phyloP scores from a whole-genome alignment of 805 yeast species.

The Priceomyces castillae region DNA sequence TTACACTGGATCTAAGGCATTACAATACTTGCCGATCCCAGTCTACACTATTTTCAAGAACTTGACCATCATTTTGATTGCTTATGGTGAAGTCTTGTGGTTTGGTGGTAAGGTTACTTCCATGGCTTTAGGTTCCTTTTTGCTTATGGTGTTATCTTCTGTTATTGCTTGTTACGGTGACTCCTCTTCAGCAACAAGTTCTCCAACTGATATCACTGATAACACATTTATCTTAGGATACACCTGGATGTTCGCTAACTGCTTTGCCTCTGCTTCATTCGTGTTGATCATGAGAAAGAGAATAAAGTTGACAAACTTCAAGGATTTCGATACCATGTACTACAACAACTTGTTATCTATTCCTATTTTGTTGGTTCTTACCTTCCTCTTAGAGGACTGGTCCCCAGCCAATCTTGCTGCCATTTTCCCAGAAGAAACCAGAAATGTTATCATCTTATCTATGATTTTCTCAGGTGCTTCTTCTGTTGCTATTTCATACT shows the following conservation, averaged over 20 bases:
- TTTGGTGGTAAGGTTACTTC: slow-evolving; percentile 90
- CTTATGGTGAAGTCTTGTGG: slow-evolving; percentile 97
- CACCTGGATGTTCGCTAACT: slow-evolving; percentile 95
- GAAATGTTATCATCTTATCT: slow-evolving; percentile 67
- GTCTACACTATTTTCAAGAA: slow-evolving; percentile 98
- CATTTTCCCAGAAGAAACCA: slow-evolving; percentile 76
- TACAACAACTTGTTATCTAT: slow-evolving; percentile 93
- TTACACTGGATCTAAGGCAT: slow-evolving; percentile 93
- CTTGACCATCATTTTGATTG: slow-evolving; percentile 92
- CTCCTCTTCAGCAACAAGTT: slow-evolving; percentile 37
- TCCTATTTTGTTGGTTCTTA: slow-evolving; percentile 77
- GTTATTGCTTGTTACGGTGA: slow-evolving; percentile 94
- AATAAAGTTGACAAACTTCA: slow-evolving; percentile 93
- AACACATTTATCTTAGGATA: slow-evolving; percentile 67
- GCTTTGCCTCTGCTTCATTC: slow-evolving; percentile 90
- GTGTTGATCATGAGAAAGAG: slow-evolving; percentile 96
- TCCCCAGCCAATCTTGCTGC: slow-evolving; percentile 66
- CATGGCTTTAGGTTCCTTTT: slow-evolving; percentile 85
- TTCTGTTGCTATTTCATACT: slow-evolving; percentile 95
- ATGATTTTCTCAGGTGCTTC: slow-evolving; percentile 93
- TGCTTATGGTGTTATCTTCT: slow-evolving; percentile 93
- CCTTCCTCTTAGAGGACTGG: slow-evolving; percentile 91
- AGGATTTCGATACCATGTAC: slow-evolving; percentile 97
- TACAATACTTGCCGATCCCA: slow-evolving; percentile 87
- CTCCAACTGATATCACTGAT: slow-evolving; percentile 24